Conservation (phyloP, 768 basidiomycete species). For the Termitomyces sp. region DNA sequence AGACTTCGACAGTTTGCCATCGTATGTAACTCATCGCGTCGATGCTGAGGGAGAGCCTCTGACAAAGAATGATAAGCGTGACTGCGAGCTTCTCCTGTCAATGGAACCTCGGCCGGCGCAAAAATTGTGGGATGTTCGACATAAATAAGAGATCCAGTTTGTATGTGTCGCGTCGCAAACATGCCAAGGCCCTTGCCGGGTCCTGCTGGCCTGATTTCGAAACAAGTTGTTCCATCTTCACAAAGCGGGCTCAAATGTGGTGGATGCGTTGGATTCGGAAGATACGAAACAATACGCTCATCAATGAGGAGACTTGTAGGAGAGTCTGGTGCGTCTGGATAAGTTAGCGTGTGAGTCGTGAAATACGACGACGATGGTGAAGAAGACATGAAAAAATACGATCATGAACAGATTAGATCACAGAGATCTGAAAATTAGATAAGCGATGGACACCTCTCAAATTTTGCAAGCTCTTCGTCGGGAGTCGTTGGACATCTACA, state of each 20-base stretch:
- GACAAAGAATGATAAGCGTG: conserved; percentile 18
- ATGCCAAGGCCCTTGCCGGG: conserved; percentile 22
- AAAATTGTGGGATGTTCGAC: conserved; percentile 22
- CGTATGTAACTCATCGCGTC: conserved; percentile 16
- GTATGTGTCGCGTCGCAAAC: conserved; percentile 20
- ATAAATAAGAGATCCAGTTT: conserved; percentile 17
- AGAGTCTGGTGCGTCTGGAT: conserved; percentile 4
- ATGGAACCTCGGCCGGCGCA: conserved; percentile 15
- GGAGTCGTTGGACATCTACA: conserved; percentile 75
- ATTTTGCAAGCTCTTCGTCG: conserved; percentile 50
- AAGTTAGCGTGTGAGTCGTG: conserved; percentile 8
- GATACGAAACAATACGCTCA: conserved; percentile 6
- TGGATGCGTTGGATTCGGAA: conserved; percentile 4
- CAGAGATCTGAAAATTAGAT: conserved; percentile 9
- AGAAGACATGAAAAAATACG: conserved; percentile 3
- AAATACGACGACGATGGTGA: conserved; percentile 2
- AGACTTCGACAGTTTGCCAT: conserved; percentile 19
- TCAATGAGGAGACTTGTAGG: conserved; percentile 12
- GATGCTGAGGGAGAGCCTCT: conserved; percentile 12
- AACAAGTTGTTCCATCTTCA: conserved; percentile 10
- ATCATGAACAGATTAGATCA: conserved; percentile 6
- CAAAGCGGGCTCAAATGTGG: conserved; percentile 2
- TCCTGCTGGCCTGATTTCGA: conserved; percentile 16
- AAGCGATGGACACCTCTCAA: conserved; percentile 10
- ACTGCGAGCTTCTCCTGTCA: conserved; percentile 10